These are phyloP conservation scores for Ophiognomonia clavigignenti-juglandacearum DNA, from an alignment of 2,329 filamentous ascomycete species.

Conservation along the genomic window DNA sequence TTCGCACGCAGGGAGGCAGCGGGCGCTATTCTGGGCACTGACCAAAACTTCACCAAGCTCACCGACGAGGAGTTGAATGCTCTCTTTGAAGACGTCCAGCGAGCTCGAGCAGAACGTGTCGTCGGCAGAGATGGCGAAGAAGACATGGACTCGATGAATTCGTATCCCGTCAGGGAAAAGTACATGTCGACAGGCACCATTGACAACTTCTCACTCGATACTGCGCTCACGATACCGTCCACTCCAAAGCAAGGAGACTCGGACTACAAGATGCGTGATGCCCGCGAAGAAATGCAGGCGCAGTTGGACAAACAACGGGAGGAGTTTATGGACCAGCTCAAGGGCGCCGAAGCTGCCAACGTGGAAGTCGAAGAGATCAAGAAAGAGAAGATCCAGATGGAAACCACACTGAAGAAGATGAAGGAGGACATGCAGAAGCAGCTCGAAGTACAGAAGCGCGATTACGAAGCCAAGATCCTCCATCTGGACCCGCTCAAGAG, in stretches of 20 bases:
- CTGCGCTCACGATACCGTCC: conserved; percentile 87
- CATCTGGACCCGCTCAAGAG: conserved; percentile 63
- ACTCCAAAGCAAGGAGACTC: conserved; percentile 77
- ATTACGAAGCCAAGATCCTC: conserved; percentile 80
- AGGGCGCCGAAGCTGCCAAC: conserved; percentile 67
- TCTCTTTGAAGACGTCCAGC: conserved; percentile 90
- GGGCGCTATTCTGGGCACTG: conserved; percentile 78
- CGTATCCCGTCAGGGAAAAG: conserved; percentile 85
- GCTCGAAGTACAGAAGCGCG: conserved; percentile 74
- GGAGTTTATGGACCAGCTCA: conserved; percentile 73
- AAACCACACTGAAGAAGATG: conserved; percentile 68
- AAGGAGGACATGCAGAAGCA: conserved; percentile 89
- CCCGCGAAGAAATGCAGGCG: conserved; percentile 76
- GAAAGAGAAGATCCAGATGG: conserved; percentile 80
- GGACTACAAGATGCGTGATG: conserved; percentile 69
- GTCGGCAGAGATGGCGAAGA: conserved; percentile 74
- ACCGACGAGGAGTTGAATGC: conserved; percentile 93
- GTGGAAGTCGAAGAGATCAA: conserved; percentile 80
- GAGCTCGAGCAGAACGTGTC: conserved; percentile 72
- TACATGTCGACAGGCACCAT: conserved; percentile 92
- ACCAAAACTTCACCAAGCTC: conserved; percentile 85
- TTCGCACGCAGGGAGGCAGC: conserved; percentile 92
- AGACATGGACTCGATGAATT: conserved; percentile 83
- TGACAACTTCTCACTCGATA: conserved; percentile 95
- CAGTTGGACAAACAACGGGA: conserved; percentile 82